These are phyloP conservation scores for Ophiostoma sp. DNA, from an alignment of 2,329 filamentous ascomycete genomes.

Conservation along the genomic window DNA sequence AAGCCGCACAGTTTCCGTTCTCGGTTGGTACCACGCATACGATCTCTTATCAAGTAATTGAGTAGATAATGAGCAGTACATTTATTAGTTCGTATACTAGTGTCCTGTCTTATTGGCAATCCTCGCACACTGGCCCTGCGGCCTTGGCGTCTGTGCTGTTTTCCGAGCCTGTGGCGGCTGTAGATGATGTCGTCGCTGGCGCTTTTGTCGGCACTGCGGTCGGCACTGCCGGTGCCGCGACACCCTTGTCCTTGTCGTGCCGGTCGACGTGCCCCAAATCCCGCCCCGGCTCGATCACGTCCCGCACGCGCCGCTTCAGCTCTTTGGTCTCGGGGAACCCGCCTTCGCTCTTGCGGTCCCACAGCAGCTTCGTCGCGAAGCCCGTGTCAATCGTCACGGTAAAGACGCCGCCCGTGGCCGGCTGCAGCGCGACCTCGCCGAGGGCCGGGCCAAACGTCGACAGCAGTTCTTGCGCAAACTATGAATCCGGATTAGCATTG, in stretches of 20 bases:
- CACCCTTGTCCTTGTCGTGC: constrained; percentile 31
- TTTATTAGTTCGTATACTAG: not conserved
- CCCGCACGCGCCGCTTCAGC: constrained; percentile 75
- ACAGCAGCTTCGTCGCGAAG: constrained; percentile 49
- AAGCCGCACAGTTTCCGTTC: not conserved
- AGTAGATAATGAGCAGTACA: too few relatives aligned
- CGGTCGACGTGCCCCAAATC: constrained; percentile 78
- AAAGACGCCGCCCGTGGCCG: constrained; percentile 79
- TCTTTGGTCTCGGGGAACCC: constrained; percentile 94
- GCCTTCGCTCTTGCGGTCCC: constrained; percentile 81
- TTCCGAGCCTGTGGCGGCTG: not conserved
- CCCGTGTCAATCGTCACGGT: constrained; percentile 45
- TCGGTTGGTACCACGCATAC: not conserved
- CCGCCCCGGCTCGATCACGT: constrained; percentile 71
- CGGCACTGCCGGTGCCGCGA: not conserved
- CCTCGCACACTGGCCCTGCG: constrained; percentile 33
- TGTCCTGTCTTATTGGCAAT: constrained; percentile 32
- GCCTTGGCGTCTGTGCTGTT: not conserved
- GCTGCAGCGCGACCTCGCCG: constrained; percentile 82
- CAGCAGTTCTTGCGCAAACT: constrained; percentile 93
- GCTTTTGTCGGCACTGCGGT: not conserved
- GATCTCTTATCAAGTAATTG: not conserved
- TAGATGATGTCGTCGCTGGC: not conserved
- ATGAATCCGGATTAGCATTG: too few relatives aligned
- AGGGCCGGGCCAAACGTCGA: constrained; percentile 82